Conservation (phyloP, 1,139 yeast genomes). For the Magnusiomyces ingens region DNA sequence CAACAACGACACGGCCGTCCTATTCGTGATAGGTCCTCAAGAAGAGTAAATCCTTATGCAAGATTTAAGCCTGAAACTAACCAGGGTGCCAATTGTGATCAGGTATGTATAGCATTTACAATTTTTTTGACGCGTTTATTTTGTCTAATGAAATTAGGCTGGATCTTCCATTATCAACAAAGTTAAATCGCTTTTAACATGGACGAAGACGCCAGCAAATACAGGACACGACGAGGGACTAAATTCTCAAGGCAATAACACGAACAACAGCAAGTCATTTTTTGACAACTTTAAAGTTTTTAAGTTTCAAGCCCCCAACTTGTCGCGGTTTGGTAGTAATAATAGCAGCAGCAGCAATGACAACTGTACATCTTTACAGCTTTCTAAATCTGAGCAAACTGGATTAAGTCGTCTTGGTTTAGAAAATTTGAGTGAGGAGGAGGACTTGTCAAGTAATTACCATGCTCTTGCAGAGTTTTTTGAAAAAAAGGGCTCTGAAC, state of each 20-base stretch:
- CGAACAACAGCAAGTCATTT: background rate
- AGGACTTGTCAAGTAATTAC: conserved; percentile 3
- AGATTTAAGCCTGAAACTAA: background rate
- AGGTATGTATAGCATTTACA: too few species aligned
- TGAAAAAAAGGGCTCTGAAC: conserved; percentile 11
- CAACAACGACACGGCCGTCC: conserved; percentile 1
- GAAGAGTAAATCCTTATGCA: background rate
- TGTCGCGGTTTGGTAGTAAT: background rate
- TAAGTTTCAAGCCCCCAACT: background rate
- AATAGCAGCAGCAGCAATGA: too few species aligned
- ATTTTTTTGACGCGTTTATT: too few species aligned
- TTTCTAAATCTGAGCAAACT: too few species aligned
- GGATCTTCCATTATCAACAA: background rate
- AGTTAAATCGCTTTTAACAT: background rate
- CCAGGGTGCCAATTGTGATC: too few species aligned
- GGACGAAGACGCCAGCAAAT: background rate
- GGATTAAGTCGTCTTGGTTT: background rate
- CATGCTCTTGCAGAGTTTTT: conserved; percentile 12
- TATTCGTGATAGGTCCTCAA: background rate
- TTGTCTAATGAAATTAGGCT: background rate
- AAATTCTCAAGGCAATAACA: background rate
- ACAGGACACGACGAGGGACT: background rate
- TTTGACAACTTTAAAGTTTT: background rate
- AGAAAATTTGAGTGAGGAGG: background rate
- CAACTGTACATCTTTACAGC: too few species aligned